phyloP scores from a whole-genome alignment of 2,329 filamentous ascomycete genomes.

The Ascocoryne sarcoides region DNA sequence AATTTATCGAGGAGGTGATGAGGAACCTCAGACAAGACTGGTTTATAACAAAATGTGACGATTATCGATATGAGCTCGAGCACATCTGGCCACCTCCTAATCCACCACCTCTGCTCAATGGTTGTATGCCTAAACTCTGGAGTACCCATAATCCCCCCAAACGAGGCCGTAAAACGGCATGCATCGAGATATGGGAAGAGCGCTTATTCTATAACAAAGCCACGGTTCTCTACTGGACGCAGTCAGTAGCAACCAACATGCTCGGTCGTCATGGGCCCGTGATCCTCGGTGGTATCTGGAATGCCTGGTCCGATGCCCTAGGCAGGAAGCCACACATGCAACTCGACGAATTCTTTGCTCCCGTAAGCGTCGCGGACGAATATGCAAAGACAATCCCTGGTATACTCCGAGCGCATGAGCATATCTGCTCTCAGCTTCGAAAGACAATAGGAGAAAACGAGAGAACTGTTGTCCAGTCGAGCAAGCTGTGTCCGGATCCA shows the following conservation, averaged over 20 bases:
- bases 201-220: conserved; percentile 18
- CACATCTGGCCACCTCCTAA: conserved; percentile 15
- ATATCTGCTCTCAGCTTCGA: conserved; percentile 14
- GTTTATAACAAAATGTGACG: conserved; percentile 12
- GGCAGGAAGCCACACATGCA: conserved; percentile 16
- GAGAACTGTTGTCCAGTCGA: conserved; percentile 8
- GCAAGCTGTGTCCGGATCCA: conserved; percentile 12
- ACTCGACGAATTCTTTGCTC: conserved; percentile 18
- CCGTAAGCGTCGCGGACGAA: conserved; percentile 12
- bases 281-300: conserved; percentile 17
- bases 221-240: conserved; percentile 16
- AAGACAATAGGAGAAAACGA: conserved; percentile 13
- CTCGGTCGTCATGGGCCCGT: conserved; percentile 8
- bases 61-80: conserved; percentile 17
- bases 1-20: conserved; percentile 14
- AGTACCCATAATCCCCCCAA: conserved; percentile 12
- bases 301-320: conserved; percentile 13
- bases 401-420: conserved; percentile 14
- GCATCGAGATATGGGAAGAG: conserved; percentile 12
- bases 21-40: conserved; percentile 14
- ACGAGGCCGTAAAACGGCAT: conserved; percentile 12
- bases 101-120: conserved; percentile 12
- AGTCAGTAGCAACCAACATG: conserved; percentile 14
- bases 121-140: conserved; percentile 13
- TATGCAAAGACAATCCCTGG: conserved; percentile 12